Percentiles rank a stretch among this genome's conserved stretches.
These are phyloP conservation scores for Phyllosticta citriasiana DNA, from an alignment of 2,329 filamentous ascomycete genomes.

Conservation along the genomic window DNA sequence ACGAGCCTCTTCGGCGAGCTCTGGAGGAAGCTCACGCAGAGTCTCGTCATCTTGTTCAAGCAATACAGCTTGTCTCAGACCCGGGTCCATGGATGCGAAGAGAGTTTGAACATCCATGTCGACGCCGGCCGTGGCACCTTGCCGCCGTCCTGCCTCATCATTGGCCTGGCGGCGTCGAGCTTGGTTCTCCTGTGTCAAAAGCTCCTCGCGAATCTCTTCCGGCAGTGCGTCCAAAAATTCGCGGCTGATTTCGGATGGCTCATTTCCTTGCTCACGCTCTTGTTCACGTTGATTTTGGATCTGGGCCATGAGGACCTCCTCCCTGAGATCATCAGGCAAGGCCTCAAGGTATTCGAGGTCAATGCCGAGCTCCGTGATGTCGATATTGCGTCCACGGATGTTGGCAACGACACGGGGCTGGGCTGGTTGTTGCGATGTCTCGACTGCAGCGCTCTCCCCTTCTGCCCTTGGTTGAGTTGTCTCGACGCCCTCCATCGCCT, in stretches of 20 bases:
- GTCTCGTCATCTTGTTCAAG: constrained; percentile 87
- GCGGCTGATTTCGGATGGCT: constrained; percentile 75
- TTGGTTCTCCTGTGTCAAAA: constrained; percentile 80
- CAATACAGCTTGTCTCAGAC: constrained; percentile 74
- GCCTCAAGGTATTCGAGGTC: constrained; percentile 91
- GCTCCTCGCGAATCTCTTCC: constrained; percentile 78
- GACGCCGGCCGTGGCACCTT: constrained; percentile 42
- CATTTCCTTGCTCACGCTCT: constrained; percentile 51
- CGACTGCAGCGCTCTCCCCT: constrained; percentile 37
- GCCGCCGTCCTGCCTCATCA: constrained; percentile 64
- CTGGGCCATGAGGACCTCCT: constrained; percentile 90
- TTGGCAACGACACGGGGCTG: constrained; percentile 62
- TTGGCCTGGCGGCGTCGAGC: constrained; percentile 83
- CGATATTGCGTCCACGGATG: constrained; percentile 76
- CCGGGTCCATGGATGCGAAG: constrained; percentile 77
- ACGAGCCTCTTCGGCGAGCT: constrained; percentile 78
- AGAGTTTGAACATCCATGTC: constrained; percentile 94
- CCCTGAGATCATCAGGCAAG: constrained; percentile 91
- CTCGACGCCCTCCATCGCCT: constrained; percentile 72
- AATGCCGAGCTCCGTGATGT: constrained; percentile 90
- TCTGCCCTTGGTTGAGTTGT: constrained; percentile 32
- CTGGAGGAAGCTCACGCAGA: constrained; percentile 71
- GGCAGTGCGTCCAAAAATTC: constrained; percentile 92
- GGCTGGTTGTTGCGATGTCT: constrained; percentile 23
- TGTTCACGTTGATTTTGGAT: constrained; percentile 74